These are phyloP conservation scores for Saururus chinensis DNA, from an alignment of 164 flowering plant species.

Conservation along the genomic window DNA sequence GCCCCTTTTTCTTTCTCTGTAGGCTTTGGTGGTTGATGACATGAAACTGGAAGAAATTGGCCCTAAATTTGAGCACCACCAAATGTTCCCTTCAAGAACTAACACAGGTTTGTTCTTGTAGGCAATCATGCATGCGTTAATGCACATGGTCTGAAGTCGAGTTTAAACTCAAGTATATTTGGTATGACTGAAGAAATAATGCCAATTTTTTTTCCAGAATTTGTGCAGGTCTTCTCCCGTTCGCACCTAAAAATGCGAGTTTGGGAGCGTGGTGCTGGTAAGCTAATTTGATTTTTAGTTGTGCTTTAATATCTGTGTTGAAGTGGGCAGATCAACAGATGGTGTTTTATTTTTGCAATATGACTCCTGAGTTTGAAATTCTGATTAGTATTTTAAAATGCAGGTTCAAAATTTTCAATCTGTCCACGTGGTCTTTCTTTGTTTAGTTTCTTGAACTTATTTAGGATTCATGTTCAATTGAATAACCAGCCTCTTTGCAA, in stretches of 20 bases:
- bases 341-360: too few species aligned
- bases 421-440: too few species aligned
- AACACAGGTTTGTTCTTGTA: constrained; percentile 68
- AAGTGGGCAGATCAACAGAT: neutral
- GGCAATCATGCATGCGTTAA: neutral
- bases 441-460: too few species aligned
- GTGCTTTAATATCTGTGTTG: neutral
- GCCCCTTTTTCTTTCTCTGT: neutral
- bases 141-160: neutral
- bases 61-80: constrained; percentile 89
- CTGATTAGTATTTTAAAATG: too few species aligned
- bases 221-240: constrained; percentile 78
- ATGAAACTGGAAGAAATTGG: constrained; percentile 79
- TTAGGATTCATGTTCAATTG: too few species aligned
- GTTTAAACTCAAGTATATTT: neutral
- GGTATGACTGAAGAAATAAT: neutral
- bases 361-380: too few species aligned
- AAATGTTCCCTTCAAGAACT: constrained; percentile 80
- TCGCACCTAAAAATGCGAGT: constrained; percentile 96
- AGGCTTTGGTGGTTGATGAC: constrained; percentile 78
- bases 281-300: constrained; percentile 5
- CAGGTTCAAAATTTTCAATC: too few species aligned
- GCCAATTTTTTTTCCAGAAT: constrained; percentile 45
- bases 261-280: constrained; percentile 99
- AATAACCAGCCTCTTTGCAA: too few species aligned